Evolutionary conservation across 2,329 filamentous ascomycete genomes (phyloP), one percentile per base, ranked within the genome.

Genomic region (Pseudogymnoascus sp.): DNA sequence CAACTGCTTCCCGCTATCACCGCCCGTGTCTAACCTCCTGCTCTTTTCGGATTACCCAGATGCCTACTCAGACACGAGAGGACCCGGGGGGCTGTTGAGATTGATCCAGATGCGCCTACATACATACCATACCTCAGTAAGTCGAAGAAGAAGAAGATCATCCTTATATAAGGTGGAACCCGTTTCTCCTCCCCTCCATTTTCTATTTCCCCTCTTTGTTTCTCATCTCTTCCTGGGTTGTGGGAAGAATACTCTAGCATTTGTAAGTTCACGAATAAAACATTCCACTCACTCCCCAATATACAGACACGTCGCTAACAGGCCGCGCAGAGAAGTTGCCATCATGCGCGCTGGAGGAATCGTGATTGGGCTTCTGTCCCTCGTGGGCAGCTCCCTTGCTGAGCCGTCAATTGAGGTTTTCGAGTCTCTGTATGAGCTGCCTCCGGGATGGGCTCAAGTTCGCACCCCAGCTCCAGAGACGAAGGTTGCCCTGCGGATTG

Each of bases 401-500:
- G 36, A 47, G 11, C 62, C 62, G 10, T 23, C 66, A 6, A n/a
- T 65, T 19, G 61, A 64, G 17, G 60, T 70, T 31, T 69, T 71
- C n/a, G 68, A 71, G 42, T 65, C 67, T 15, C 59, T 71, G 6
- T 61, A 60, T 5, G 60, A 57, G 17, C 50, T 67, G 35, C 70
- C 70, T 11, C 62, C 67, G 65, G 69, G 69, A 63, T 71, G 68
- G 68, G 66, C 60, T 33, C 61, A 68, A 61, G 23, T 65, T 19
- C 65, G 65, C n/a, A 65, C 53, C 53, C 68, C 69, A 19, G 28
- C 64, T 28, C 65, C 68, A 4, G 23, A 50, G 8, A 66, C 67
- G 38, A 64, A 31, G 1, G 36, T 71, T 17, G 63, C 61, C 26
- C 66, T 71, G 9, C 65, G 67, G 50, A 66, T 71, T 50, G 70